Base-by-base conservation (phyloP, 2,329 filamentous ascomycete species). In the Aspergillus oerlinghausenensis region DNA sequence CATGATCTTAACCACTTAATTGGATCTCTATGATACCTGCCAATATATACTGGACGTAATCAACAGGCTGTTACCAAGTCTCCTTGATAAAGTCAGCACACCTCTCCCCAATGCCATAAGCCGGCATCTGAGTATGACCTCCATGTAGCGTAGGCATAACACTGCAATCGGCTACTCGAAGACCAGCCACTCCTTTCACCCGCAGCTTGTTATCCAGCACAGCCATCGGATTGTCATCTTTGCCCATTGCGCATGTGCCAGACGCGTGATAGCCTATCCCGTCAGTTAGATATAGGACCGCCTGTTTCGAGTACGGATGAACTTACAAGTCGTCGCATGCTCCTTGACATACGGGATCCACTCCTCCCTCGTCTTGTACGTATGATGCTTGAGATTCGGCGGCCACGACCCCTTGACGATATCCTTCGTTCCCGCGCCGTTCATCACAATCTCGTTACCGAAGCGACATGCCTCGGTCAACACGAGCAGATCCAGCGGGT, bases 321-420 rank as follows among this genome's bases (percentile, higher is more conserved):
- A 71, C 76, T 75, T 74, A 81, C 83, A 85, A 25, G 83, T 85
- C 2, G 82, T 84, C n/a, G 82, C 83, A 65, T 85, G 76, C 32
- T 85, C 71, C 63, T 77, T 81, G 5, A 87, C 80, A 62, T 80
- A 81, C 0, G 78, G 75, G 38, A 80, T 73, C 84, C 84, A 87
- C 43, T 87, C 76, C 63, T 85, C 81, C 14, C 83, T 74, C 0
- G 73, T 79, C 53, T 73, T 82, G 65, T 79, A 77, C 50, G 67
- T 69, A 67, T 86, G 82, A 60, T 87, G 84, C 1, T 65, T 75
- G 47, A 79, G 64, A 29, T 78, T 73, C 14, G 71, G 62, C 0
- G 84, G 84, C 84, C 84, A 87, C 10, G 81, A 79, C 0, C 84
- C 84, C 63, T 84, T 84, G 11, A 86, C 77, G 5, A 87, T 73